These are phyloP conservation scores for Diaporthe longicolla DNA, from an alignment of 2,329 filamentous ascomycete genomes.

Conservation along the genomic window DNA sequence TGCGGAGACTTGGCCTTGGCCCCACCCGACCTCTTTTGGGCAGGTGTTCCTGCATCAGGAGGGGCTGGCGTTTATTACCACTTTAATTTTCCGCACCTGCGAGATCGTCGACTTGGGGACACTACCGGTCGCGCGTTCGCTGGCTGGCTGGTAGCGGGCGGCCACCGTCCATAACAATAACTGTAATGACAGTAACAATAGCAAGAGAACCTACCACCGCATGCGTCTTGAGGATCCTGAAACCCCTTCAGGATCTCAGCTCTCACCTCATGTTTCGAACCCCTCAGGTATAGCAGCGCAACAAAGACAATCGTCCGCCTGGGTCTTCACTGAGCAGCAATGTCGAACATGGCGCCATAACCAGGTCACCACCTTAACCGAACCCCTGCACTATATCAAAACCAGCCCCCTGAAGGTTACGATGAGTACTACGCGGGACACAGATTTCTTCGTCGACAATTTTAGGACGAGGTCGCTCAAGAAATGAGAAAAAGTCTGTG, in stretches of 20 bases:
- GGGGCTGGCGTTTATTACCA: conserved; percentile 36
- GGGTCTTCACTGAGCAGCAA: conserved; percentile 9
- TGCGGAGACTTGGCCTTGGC: conserved; percentile 19
- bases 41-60: conserved; percentile 37
- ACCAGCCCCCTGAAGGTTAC: conserved; percentile 37
- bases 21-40: conserved; percentile 31
- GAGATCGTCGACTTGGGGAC: conserved; percentile 32
- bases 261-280: conserved; percentile 34
- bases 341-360: conserved; percentile 34
- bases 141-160: conserved; percentile 6
- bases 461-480: conserved; percentile 16
- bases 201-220: not conserved
- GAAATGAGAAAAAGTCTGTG: conserved; percentile 25
- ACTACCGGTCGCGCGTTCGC: conserved; percentile 3
- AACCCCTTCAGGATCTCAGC: conserved; percentile 31
- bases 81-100: conserved; percentile 27
- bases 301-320: conserved; percentile 22
- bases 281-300: conserved; percentile 26
- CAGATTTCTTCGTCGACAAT: conserved; percentile 7
- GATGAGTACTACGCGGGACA: conserved; percentile 18
- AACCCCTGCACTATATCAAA: conserved; percentile 32
- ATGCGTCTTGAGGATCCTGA: conserved; percentile 26
- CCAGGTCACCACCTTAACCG: conserved; percentile 24
- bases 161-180: conserved; percentile 23
- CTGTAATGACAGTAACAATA: conserved; percentile 1